A percentile compares a stretch with the other conserved stretches of the same genome.
These are phyloP conservation scores for Coniochaeta ligniaria DNA, from an alignment of 2,329 filamentous ascomycete genomes.

Conservation along the genomic window DNA sequence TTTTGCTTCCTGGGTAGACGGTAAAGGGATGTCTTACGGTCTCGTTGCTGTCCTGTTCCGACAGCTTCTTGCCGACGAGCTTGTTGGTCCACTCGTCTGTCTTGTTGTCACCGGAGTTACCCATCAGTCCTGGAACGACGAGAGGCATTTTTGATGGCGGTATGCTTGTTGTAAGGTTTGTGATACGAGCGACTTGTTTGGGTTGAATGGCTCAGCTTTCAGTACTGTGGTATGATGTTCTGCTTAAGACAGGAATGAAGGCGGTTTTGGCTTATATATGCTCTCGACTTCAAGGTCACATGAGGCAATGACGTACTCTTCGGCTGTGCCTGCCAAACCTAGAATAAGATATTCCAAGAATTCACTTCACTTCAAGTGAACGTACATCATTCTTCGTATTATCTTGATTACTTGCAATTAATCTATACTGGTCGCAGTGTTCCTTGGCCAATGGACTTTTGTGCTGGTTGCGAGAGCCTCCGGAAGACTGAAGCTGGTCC, in stretches of 20 bases:
- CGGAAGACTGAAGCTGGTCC: background rate
- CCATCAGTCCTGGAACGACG: constrained; percentile 52
- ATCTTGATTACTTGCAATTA: background rate
- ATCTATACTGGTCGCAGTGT: no score
- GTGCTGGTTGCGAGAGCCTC: no score
- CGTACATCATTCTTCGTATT: background rate
- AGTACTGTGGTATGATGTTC: background rate
- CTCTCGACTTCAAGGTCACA: background rate
- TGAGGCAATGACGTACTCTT: background rate
- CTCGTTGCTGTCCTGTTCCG: constrained; percentile 41
- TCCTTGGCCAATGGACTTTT: no score
- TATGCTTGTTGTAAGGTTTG: background rate
- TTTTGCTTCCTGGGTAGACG: background rate
- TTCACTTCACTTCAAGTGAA: background rate
- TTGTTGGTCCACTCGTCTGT: constrained; percentile 54
- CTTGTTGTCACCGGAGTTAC: constrained; percentile 21
- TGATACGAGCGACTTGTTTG: background rate
- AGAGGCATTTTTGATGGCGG: constrained; percentile 51
- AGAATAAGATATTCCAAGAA: background rate
- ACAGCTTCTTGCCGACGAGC: constrained; percentile 56
- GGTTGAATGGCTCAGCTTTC: background rate
- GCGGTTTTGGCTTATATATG: background rate
- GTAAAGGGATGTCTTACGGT: constrained; percentile 34
- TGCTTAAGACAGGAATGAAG: background rate
- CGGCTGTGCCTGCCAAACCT: background rate